These are phyloP conservation scores for Pythium folliculosum DNA, from an alignment of 352 stramenopile genomes.

Conservation along the genomic window DNA sequence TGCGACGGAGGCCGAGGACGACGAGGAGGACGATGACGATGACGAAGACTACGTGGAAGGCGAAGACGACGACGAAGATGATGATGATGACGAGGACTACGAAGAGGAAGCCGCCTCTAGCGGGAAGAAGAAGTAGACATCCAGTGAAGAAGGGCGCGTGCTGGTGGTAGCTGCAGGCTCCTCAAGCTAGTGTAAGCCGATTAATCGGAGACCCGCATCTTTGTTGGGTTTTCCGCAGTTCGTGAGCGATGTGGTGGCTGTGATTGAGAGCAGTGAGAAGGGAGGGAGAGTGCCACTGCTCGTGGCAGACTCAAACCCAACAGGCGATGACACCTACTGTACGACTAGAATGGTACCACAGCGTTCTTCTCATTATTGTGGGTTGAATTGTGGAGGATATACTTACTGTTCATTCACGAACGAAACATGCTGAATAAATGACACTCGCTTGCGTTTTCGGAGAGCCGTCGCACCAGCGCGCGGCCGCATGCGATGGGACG, in stretches of 20 bases:
- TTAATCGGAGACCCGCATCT: no score
- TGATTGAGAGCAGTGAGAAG: no score
- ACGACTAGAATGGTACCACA: no score
- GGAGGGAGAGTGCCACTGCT: no score
- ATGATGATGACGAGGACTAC: conserved; percentile 34
- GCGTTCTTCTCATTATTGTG: no score
- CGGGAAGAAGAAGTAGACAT: conserved; percentile 28
- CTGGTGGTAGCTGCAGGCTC: neutral
- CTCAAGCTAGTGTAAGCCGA: neutral
- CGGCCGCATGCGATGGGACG: conserved; percentile 62
- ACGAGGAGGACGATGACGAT: conserved; percentile 48
- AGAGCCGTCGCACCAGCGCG: conserved; percentile 60
- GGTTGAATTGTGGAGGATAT: neutral
- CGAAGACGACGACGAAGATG: conserved; percentile 39
- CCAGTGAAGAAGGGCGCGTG: neutral
- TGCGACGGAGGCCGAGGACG: conserved; percentile 37
- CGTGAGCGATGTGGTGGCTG: no score
- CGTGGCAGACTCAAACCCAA: no score
- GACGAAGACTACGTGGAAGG: conserved; percentile 49
- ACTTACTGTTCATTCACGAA: conserved; percentile 46
- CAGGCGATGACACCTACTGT: no score
- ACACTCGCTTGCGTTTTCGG: conserved; percentile 85
- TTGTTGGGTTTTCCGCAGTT: no score
- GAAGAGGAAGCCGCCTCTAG: conserved; percentile 31
- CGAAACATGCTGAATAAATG: conserved; percentile 88